A percentile compares a stretch with the other conserved stretches of the same genome.
These are phyloP conservation scores for Phytophthora tubulina DNA, from an alignment of 352 stramenopile species.

Conservation along the genomic window DNA sequence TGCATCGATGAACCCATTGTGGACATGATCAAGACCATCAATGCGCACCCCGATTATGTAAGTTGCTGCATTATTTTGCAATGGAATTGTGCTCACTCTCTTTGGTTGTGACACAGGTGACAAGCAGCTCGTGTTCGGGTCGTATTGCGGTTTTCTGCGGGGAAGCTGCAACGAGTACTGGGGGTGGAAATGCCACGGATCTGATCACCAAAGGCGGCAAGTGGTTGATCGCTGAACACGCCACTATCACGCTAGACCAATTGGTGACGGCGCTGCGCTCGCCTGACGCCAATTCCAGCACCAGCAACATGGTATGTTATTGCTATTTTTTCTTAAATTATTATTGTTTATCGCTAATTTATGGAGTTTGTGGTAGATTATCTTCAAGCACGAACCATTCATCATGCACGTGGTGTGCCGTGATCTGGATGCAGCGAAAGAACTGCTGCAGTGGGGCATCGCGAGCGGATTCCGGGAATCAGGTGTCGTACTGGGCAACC, in stretches of 20 bases:
- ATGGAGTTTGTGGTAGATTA: slow-evolving; percentile 47
- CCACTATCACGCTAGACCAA: slow-evolving; percentile 74
- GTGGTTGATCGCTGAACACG: slow-evolving; percentile 90
- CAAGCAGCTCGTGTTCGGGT: slow-evolving; percentile 92
- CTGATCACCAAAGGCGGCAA: slow-evolving; percentile 91
- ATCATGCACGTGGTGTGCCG: slow-evolving; percentile 93
- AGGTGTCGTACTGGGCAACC: slow-evolving; percentile 88
- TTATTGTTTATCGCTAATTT: slow-evolving; percentile 1
- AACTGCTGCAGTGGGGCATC: slow-evolving; percentile 86
- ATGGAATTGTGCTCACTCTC: slow-evolving; percentile 3
- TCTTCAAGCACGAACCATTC: slow-evolving; percentile 93
- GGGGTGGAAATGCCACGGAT: slow-evolving; percentile 38
- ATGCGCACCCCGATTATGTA: slow-evolving; percentile 87
- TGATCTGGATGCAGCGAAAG: slow-evolving; percentile 78
- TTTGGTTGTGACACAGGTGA: slow-evolving; percentile 62
- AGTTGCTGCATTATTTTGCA: slow-evolving; percentile 17
- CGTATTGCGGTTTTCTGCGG: slow-evolving; percentile 90
- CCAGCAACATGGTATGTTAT: slow-evolving; percentile 74
- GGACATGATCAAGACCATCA: slow-evolving; percentile 90
- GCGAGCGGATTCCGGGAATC: slow-evolving; percentile 90
- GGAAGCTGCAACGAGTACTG: slow-evolving; percentile 39
- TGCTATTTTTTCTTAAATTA: background rate
- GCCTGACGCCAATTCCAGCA: slow-evolving; percentile 39
- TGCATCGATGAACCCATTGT: slow-evolving; percentile 91
- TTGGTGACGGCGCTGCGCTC: slow-evolving; percentile 59